Evolutionary conservation across 768 basidiomycete genomes (phyloP).

Genomic region (Gymnopilus junonius): DNA sequence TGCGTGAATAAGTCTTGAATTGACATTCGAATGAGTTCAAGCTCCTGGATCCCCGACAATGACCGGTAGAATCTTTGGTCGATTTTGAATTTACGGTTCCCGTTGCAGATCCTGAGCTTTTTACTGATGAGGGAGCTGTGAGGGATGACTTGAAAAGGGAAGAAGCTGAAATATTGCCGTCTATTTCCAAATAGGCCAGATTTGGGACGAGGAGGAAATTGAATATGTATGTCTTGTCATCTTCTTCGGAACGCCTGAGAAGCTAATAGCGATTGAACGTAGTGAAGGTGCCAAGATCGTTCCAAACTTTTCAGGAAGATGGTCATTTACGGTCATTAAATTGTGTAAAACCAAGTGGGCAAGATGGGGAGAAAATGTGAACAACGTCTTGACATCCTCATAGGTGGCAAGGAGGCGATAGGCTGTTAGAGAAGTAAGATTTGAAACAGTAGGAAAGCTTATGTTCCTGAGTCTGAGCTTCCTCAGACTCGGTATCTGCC

Average conservation of each 20-base stretch:
- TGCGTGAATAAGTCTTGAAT: neutral
- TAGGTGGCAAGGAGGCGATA: conserved; percentile 10
- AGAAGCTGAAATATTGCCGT: conserved; percentile 3
- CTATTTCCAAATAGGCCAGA: conserved; percentile 16
- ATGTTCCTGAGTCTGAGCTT: conserved; percentile 13
- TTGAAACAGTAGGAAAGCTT: conserved; percentile 9
- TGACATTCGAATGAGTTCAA: conserved; percentile 13
- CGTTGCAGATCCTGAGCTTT: conserved; percentile 12
- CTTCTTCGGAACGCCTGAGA: too few relatives aligned
- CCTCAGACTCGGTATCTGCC: conserved; percentile 10
- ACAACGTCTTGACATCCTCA: conserved; percentile 14
- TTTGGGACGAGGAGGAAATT: conserved; percentile 14
- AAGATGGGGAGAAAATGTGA: conserved; percentile 16
- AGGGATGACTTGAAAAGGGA: conserved; percentile 7
- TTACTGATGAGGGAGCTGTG: conserved; percentile 9
- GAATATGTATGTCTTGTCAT: conserved; percentile 5
- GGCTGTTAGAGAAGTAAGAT: conserved; percentile 16
- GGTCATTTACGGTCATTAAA: conserved; percentile 7
- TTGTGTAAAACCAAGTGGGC: conserved; percentile 14
- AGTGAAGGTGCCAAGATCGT: conserved; percentile 14
- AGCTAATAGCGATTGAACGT: conserved; percentile 16
- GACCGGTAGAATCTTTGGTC: conserved; percentile 5
- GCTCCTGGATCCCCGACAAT: conserved; percentile 8
- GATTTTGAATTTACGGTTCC: neutral
- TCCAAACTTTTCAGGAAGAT: neutral